Percentiles rank a stretch among this genome's conserved stretches.
Conservation (phyloP, 1,139 yeast genomes). For the Diutina catenulata region DNA sequence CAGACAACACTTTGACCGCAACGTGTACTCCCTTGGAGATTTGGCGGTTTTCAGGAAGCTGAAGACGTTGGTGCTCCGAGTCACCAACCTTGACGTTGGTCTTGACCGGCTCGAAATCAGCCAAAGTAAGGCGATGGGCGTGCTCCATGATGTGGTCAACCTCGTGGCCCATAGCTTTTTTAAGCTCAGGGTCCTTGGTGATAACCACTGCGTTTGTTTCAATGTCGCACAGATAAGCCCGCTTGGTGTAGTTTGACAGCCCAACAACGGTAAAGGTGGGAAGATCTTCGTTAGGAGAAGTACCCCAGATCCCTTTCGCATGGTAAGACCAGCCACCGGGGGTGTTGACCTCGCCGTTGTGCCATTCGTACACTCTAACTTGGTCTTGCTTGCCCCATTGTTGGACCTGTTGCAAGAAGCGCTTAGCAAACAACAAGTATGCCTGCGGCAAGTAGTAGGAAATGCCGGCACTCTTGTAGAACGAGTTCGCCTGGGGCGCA, state of each 20-base stretch:
- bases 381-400: constrained; percentile 29
- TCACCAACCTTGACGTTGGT: neutral
- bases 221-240: constrained; percentile 80
- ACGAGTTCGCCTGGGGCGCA: constrained; percentile 87
- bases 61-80: constrained; percentile 9
- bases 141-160: constrained; percentile 46
- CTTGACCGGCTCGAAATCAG: constrained; percentile 35
- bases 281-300: constrained; percentile 40
- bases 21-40: constrained; percentile 49
- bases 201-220: constrained; percentile 77
- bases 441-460: constrained; percentile 82
- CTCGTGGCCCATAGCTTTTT: constrained; percentile 48
- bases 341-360: constrained; percentile 70
- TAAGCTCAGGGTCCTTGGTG: constrained; percentile 55
- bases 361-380: constrained; percentile 72
- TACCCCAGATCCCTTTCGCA: constrained; percentile 94
- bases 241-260: constrained; percentile 82
- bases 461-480: constrained; percentile 74
- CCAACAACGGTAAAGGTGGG: constrained; percentile 81
- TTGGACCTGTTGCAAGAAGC: constrained; percentile 48
- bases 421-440: constrained; percentile 63
- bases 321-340: constrained; percentile 94
- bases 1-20: constrained; percentile 44
- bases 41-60: constrained; percentile 42
- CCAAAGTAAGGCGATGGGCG: constrained; percentile 26